Conservation (phyloP, 1,284 basidiomycete species). For the Apiotrichum siamense region DNA sequence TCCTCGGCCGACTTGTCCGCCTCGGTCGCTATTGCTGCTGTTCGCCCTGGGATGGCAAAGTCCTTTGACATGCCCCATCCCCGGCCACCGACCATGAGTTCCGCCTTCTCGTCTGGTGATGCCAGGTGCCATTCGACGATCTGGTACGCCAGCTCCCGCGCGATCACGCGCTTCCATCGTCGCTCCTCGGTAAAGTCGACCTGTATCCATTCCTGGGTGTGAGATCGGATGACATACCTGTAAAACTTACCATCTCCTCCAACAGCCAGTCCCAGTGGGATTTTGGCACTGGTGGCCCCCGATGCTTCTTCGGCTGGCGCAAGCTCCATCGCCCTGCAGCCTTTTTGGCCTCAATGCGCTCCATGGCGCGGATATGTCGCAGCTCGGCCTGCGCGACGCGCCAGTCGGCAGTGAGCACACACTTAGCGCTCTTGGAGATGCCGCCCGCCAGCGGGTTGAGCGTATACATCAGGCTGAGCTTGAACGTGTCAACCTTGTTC, state of each 20-base stretch:
- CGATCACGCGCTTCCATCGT: conserved; percentile 82
- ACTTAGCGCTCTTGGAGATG: conserved; percentile 34
- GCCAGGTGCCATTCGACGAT: conserved; percentile 84
- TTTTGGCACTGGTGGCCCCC: conserved; percentile 72
- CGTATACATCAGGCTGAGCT: conserved; percentile 29
- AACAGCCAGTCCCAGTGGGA: conserved; percentile 93
- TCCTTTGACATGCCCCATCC: conserved; percentile 35
- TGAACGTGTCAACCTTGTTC: conserved; percentile 26
- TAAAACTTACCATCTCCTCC: conserved; percentile 79
- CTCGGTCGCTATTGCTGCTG: not conserved
- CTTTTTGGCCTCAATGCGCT: conserved; percentile 80
- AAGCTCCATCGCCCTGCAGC: conserved; percentile 80
- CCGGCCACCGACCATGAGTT: conserved; percentile 53
- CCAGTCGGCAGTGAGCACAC: conserved; percentile 42
- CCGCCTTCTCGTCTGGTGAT: conserved; percentile 59
- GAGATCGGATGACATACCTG: not conserved
- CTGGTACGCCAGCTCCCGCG: conserved; percentile 75
- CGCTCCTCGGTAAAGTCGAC: conserved; percentile 91
- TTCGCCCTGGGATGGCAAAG: conserved; percentile 25
- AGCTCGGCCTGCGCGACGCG: conserved; percentile 65
- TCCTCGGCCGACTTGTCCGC: conserved; percentile 29
- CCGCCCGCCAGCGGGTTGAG: conserved; percentile 35
- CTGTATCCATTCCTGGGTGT: conserved; percentile 84
- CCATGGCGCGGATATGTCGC: conserved; percentile 69
- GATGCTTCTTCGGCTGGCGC: conserved; percentile 90